Evolutionary conservation across 2,329 filamentous ascomycete species (phyloP), one percentile per base, ranked within the genome.

Genomic region (Ceratocystis harringtonii): DNA sequence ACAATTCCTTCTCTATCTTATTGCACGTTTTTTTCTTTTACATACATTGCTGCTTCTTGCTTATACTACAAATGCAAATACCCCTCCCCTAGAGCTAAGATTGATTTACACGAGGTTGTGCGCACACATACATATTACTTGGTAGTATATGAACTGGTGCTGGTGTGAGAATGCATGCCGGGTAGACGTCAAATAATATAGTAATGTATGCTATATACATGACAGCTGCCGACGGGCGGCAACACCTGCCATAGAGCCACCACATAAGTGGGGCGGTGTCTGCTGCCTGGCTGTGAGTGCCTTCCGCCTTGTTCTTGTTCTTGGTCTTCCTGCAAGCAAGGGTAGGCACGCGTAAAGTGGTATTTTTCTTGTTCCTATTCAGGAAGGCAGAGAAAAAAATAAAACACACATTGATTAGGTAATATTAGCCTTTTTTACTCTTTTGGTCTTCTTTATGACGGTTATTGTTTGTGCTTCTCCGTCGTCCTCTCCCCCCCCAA

Each of bases 291-390:
- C 36, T 28, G 4, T 28, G 28, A 5, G 28, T 28, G 28, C 28
- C 28, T 12, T 12, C 12, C 12, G 36, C 36, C 36, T 41, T 41
- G 12, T 15, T 41, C 36, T 41, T 41, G 36, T 41, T 41, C 36
- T 12, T 12, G 2, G 10, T 12, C 36, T 41, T 41, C 36, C 36
- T 15, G 1, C 28, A 58, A n/a, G 25, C 48, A 28, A 52, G 48
- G 48, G 48, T 25, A 52, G 22, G 48, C 5, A 58, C 55, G 55
- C 55, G 55, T 58, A 58, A 58, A 58, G 55, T 58, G 55, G 5
- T 15, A 28, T 52, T 12, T 28, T 52, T 52, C 1, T 50, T 30
- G 43, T 63, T 66, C 44, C 62, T 70, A 67, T 69, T 73, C 70
- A 50, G 41, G 25, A 45, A 62, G 25, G 17, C 30, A 50, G 41